Evolutionary conservation across 1,284 basidiomycete species (phyloP), one percentile per base, ranked within the genome.

Genomic region (Moesziomyces globuligerus): DNA sequence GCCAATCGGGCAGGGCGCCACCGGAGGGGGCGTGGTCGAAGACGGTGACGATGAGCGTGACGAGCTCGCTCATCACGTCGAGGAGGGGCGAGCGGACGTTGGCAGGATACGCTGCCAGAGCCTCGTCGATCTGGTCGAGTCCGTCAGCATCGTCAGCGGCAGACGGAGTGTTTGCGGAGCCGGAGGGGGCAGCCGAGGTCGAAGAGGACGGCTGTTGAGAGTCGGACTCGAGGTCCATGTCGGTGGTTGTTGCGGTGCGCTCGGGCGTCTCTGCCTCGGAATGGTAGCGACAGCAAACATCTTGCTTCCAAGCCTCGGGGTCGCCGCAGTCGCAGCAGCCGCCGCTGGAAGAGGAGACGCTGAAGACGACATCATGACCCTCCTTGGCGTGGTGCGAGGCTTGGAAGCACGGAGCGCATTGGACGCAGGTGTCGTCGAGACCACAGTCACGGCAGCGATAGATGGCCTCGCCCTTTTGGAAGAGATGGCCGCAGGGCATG

Each of bases 1-100:
- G 93, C 92, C 2, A 53, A 29, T 43, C 50, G 23, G 39, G 60
- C 48, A 86, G 34, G 84, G 83, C 0, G 88, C 88, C 73, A 26
- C 93, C 91, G 49, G 92, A 89, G 0, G 91, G 92, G 0, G 92
- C 92, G 77, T 88, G 89, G 77, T 93, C 91, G 13, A 96, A 85
- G 2, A 91, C 92, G 75, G 92, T 89, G 9, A 96, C 87, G 40
- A 95, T 84, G 80, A 92, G 95, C 78, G 94, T 91, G 42, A 94
- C 83, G 3, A 90, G 89, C 73, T 90, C 90, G 7, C 86, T 89
- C 42, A 94, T 87, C 0, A 91, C 91, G 41, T 88, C 86, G 55
- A 86, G 85, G 86, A 95, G 88, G 41, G 87, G 87, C 13, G 91
- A 88, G 43, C 88, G 87, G 20, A 94, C 85, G 37, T 90, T 89